Percentiles rank a stretch among this genome's conserved stretches.
These are phyloP conservation scores for Gymnopilus dilepis DNA, from an alignment of 768 basidiomycete species.

Conservation along the genomic window DNA sequence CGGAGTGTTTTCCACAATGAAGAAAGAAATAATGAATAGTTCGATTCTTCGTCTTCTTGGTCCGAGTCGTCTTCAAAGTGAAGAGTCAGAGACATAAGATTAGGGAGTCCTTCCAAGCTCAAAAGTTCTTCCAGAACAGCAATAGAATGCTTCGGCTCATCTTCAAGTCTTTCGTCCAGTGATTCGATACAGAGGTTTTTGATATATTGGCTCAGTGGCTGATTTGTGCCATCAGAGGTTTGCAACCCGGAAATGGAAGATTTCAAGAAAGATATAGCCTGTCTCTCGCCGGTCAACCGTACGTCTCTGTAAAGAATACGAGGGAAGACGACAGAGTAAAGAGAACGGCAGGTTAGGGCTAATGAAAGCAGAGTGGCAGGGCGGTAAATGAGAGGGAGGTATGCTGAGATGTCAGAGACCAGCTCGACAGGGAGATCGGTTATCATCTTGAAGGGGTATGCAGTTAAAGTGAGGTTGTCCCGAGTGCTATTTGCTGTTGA, in stretches of 20 bases:
- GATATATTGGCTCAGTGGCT: not conserved
- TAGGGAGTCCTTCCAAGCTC: not conserved
- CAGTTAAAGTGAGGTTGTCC: too few relatives aligned
- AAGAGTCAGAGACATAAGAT: not conserved
- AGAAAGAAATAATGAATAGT: not conserved
- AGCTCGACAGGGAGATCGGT: not conserved
- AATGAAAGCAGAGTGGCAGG: conserved; percentile 1
- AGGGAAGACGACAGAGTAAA: not conserved
- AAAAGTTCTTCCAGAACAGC: not conserved
- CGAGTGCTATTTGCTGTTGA: too few relatives aligned
- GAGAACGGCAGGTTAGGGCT: conserved; percentile 3
- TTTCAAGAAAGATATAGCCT: not conserved
- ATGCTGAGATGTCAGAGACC: not conserved
- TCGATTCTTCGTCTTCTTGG: not conserved
- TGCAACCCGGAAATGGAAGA: not conserved
- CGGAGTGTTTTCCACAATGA: not conserved
- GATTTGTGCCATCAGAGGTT: not conserved
- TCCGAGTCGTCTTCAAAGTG: not conserved
- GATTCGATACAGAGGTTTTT: conserved; percentile 1
- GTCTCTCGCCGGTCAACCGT: not conserved
- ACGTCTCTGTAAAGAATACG: not conserved
- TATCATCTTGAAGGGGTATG: not conserved
- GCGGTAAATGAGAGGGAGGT: conserved; percentile 3
- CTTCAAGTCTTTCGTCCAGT: not conserved
- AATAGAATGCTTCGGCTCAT: not conserved